These are phyloP conservation scores for Hypoxylon trugodes DNA, from an alignment of 495 filamentous ascomycete genomes.

Conservation along the genomic window DNA sequence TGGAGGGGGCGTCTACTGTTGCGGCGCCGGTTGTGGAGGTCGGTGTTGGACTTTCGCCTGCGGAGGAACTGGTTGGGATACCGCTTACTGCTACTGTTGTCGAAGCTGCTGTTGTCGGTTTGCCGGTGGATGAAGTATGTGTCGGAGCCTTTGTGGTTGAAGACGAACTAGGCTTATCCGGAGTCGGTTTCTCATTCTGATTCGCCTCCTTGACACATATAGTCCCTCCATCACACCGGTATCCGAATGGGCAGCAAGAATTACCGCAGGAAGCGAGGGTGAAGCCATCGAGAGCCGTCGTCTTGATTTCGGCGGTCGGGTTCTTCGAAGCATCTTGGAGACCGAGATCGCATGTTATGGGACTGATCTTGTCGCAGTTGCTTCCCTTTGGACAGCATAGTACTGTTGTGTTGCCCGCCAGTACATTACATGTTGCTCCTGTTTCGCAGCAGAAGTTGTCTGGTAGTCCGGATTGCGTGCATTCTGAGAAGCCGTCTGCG, in stretches of 20 bases:
- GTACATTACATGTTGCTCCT: conserved; percentile 66
- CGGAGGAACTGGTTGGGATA: too few relatives aligned
- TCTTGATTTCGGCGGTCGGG: conserved; percentile 72
- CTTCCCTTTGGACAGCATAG: conserved; percentile 77
- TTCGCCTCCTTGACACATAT: conserved; percentile 51
- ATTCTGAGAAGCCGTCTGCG: conserved; percentile 52
- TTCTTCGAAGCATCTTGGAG: conserved; percentile 69
- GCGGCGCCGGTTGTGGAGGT: conserved; percentile 1
- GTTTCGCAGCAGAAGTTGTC: conserved; percentile 78
- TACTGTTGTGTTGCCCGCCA: conserved; percentile 72
- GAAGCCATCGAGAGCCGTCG: conserved; percentile 66
- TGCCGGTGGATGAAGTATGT: background rate
- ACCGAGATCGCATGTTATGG: conserved; percentile 75
- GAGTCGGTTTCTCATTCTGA: conserved; percentile 49
- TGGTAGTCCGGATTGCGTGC: conserved; percentile 65
- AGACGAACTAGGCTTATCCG: conserved; percentile 45
- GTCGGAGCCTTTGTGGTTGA: conserved; percentile 41
- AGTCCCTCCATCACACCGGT: conserved; percentile 66
- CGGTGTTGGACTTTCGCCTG: too few relatives aligned
- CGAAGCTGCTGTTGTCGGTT: background rate
- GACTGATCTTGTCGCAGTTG: conserved; percentile 70
- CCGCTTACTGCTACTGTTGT: conserved; percentile 28
- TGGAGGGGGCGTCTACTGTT: conserved; percentile 19
- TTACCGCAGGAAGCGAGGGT: conserved; percentile 65
- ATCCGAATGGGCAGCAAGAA: conserved; percentile 78